Conservation (phyloP, 768 basidiomycete genomes). For the Russula sp. region DNA sequence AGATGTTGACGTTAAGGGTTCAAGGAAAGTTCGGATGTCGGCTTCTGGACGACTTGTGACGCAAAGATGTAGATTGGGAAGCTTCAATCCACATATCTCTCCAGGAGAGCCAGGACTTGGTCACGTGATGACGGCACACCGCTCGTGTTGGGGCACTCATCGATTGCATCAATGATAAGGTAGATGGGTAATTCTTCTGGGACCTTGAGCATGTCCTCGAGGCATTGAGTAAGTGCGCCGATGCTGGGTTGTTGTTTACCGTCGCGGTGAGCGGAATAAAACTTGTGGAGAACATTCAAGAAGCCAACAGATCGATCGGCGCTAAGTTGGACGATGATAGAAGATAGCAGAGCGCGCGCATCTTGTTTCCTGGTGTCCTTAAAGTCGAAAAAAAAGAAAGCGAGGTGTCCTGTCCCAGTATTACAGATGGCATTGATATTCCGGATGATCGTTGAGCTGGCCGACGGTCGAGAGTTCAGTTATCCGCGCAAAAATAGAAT, state of each 20-base stretch:
- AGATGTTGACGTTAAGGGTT: neutral
- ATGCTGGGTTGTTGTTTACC: neutral
- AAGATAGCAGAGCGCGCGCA: neutral
- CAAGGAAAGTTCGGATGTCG: neutral
- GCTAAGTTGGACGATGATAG: neutral
- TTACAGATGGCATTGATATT: neutral
- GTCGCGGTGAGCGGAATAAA: neutral
- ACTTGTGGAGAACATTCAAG: neutral
- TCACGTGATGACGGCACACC: neutral
- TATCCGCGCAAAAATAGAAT: too few relatives aligned
- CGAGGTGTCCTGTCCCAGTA: neutral
- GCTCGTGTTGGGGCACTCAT: neutral
- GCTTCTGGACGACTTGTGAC: neutral
- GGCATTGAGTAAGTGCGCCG: neutral
- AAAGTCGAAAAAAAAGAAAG: neutral
- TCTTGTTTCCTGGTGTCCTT: neutral
- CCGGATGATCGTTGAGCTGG: too few relatives aligned
- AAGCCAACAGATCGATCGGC: neutral
- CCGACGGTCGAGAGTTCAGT: too few relatives aligned
- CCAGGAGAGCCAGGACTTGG: neutral
- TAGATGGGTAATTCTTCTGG: neutral
- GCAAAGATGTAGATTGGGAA: neutral
- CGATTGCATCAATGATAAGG: neutral
- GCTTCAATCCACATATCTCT: neutral
- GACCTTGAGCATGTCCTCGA: neutral